Conservation (phyloP, 208 protist genomes). For the Strigomonas culicis region DNA sequence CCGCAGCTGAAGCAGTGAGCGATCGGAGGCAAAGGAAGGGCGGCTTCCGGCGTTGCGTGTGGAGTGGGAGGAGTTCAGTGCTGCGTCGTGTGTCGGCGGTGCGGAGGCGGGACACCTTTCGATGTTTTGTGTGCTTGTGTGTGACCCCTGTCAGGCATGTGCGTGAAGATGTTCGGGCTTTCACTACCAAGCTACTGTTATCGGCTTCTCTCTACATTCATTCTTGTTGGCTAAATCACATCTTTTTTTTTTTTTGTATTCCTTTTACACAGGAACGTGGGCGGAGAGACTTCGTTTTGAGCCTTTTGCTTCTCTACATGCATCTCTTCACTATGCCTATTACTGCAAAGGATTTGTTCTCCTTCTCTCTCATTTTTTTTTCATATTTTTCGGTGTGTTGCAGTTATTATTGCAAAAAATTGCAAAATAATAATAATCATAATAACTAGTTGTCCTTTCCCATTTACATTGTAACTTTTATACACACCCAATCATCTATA, state of each 20-base stretch:
- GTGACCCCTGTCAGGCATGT: too few relatives aligned
- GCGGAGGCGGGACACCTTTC: too few relatives aligned
- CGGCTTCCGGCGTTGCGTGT: not conserved
- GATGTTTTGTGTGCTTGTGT: too few relatives aligned
- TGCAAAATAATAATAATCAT: constrained; percentile 1
- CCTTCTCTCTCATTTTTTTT: constrained; percentile 5
- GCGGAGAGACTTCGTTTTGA: not conserved
- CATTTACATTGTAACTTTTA: too few relatives aligned
- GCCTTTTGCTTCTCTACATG: not conserved
- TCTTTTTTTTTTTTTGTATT: constrained; percentile 1
- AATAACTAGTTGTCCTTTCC: not conserved
- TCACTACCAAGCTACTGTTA: too few relatives aligned
- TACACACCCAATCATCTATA: not conserved
- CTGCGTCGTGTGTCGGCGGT: too few relatives aligned
- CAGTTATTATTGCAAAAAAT: not conserved
- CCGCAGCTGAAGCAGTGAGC: constrained; percentile 19
- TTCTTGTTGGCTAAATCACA: not conserved
- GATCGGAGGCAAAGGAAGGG: not conserved
- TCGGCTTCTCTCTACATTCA: too few relatives aligned
- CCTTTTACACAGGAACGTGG: too few relatives aligned
- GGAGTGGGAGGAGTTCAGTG: too few relatives aligned
- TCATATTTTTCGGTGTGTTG: not conserved
- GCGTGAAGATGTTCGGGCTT: too few relatives aligned
- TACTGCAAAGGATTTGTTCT: not conserved
- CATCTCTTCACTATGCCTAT: not conserved